phyloP scores from a whole-genome alignment of 2,329 filamentous ascomycete species.

The Alternaria ethzedia region DNA sequence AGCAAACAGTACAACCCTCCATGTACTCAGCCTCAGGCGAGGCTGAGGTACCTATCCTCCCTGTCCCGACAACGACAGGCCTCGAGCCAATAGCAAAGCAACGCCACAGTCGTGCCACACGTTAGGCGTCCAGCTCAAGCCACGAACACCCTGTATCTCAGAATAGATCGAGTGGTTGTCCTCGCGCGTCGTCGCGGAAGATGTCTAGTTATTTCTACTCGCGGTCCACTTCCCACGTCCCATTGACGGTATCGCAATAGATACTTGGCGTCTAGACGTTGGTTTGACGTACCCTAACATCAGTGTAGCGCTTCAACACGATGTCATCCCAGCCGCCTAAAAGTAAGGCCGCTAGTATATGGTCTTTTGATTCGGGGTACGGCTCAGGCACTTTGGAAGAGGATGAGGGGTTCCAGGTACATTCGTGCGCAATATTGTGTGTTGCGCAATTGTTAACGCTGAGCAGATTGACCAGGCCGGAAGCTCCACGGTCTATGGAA shows the following conservation, averaged over 20 bases:
- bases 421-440: neutral
- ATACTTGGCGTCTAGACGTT: neutral
- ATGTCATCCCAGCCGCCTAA: slow-evolving; percentile 38
- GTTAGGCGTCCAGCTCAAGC: slow-evolving; percentile 24
- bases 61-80: slow-evolving; percentile 12
- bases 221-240: neutral
- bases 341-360: slow-evolving; percentile 34
- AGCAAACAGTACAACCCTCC: neutral
- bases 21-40: slow-evolving; percentile 3
- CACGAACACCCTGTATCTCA: slow-evolving; percentile 34
- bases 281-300: neutral
- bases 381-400: slow-evolving; percentile 26
- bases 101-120: slow-evolving; percentile 19
- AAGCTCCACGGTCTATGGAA: slow-evolving; percentile 1
- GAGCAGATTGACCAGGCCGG: slow-evolving; percentile 13
- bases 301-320: slow-evolving; percentile 4
- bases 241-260: neutral
- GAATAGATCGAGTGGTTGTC: slow-evolving; percentile 5
- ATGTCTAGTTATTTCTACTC: slow-evolving; percentile 4
- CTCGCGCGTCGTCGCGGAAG: neutral
- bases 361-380: slow-evolving; percentile 46
- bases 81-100: slow-evolving; percentile 14
- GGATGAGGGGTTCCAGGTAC: slow-evolving; percentile 18
- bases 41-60: slow-evolving; percentile 15
- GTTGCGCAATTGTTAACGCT: slow-evolving; percentile 4